These are phyloP conservation scores for Teunomyces atbi DNA, from an alignment of 805 yeast genomes.

Conservation along the genomic window DNA sequence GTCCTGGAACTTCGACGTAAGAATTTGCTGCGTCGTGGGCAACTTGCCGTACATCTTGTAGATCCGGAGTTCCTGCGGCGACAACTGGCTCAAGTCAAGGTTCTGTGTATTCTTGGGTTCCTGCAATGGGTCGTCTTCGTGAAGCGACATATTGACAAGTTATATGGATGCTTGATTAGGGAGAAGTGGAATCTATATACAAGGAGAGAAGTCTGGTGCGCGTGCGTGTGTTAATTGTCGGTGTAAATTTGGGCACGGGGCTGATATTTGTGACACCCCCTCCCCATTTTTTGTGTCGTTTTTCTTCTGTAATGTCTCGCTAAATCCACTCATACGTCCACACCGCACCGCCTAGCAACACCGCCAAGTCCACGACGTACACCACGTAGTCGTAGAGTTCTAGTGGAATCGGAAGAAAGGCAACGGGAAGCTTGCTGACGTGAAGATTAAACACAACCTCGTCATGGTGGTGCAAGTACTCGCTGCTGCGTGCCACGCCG, in stretches of 20 bases:
- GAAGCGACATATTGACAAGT: slow-evolving; percentile 24
- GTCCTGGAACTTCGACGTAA: slow-evolving; percentile 75
- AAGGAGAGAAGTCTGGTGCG: neutral
- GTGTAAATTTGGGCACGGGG: slow-evolving; percentile 1
- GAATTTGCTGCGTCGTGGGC: slow-evolving; percentile 75
- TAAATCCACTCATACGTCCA: neutral
- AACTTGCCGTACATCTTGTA: slow-evolving; percentile 81
- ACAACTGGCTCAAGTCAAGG: slow-evolving; percentile 54
- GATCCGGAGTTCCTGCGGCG: slow-evolving; percentile 78
- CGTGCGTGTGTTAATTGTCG: neutral
- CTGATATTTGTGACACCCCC: no score
- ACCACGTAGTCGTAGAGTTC: slow-evolving; percentile 28
- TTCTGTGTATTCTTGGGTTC: slow-evolving; percentile 45
- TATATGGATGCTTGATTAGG: neutral
- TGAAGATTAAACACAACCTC: slow-evolving; percentile 22
- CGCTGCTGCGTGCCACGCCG: slow-evolving; percentile 18
- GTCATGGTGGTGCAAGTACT: slow-evolving; percentile 10
- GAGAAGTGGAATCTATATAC: neutral
- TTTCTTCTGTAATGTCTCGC: neutral
- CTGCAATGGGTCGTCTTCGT: slow-evolving; percentile 52
- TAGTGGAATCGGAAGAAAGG: slow-evolving; percentile 31
- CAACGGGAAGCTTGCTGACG: slow-evolving; percentile 24
- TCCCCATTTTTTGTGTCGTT: no score
- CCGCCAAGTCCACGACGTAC: slow-evolving; percentile 24
- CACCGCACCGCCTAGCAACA: slow-evolving; percentile 2